A percentile compares a stretch with the other conserved stretches of the same genome.
These are phyloP conservation scores for Zygosaccharomyces bisporus DNA, from an alignment of 805 yeast genomes.

Conservation along the genomic window DNA sequence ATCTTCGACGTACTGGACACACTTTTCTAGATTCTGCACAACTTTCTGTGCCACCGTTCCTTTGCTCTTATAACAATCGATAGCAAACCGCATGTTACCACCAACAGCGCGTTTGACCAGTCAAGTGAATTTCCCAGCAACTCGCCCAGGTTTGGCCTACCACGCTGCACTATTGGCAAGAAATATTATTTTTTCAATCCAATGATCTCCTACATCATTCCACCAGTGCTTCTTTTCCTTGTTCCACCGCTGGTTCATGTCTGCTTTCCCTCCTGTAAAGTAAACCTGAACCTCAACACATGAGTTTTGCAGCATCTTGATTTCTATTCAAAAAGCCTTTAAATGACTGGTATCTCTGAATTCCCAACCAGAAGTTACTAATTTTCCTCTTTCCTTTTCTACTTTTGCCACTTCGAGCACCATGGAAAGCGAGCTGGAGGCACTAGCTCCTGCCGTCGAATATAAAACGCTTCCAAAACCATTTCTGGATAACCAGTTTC, in stretches of 20 bases:
- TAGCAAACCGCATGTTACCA: neutral
- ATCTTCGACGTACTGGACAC: slow-evolving; percentile 70
- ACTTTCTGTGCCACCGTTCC: slow-evolving; percentile 39
- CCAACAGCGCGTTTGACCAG: neutral
- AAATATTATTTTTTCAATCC: neutral
- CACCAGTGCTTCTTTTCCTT: neutral
- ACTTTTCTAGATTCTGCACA: slow-evolving; percentile 39
- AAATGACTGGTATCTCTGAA: neutral
- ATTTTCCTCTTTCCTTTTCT: neutral
- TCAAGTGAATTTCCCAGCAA: neutral
- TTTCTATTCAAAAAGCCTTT: slow-evolving; percentile 5
- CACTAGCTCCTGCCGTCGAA: slow-evolving; percentile 57
- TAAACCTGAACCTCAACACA: slow-evolving; percentile 8
- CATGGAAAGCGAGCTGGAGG: slow-evolving; percentile 48
- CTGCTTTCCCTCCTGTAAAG: slow-evolving; percentile 8
- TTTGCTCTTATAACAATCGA: slow-evolving; percentile 33
- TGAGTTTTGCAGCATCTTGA: neutral
- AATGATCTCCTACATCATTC: neutral
- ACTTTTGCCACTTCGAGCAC: slow-evolving; percentile 27
- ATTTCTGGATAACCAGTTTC: neutral
- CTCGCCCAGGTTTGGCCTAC: neutral
- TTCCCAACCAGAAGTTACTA: slow-evolving; percentile 8
- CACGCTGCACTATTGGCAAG: neutral
- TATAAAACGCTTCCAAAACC: slow-evolving; percentile 37
- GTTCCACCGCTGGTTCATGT: slow-evolving; percentile 19